Percentiles rank a stretch among this genome's conserved stretches.
These are phyloP conservation scores for Tylopilus sp. DNA, from an alignment of 1,284 basidiomycete genomes.

Conservation along the genomic window DNA sequence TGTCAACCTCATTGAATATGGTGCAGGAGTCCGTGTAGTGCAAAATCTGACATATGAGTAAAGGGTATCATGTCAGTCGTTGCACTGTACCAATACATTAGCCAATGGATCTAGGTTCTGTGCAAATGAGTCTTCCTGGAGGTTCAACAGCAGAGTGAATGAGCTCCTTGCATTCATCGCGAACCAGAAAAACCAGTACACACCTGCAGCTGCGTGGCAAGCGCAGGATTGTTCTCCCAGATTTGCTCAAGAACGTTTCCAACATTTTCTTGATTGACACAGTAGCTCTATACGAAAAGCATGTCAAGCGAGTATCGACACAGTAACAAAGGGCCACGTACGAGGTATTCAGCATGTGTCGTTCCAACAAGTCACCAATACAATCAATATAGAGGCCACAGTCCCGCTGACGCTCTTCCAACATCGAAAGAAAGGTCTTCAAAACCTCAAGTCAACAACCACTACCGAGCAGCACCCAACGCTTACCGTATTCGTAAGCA, in stretches of 20 bases:
- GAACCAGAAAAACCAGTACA: conserved; percentile 17
- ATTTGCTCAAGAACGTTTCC: conserved; percentile 84
- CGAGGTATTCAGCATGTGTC: conserved; percentile 84
- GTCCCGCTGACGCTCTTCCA: conserved; percentile 92
- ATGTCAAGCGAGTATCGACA: too few species aligned
- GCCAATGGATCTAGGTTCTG: conserved; percentile 84
- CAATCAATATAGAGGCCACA: conserved; percentile 91
- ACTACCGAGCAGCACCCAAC: background rate
- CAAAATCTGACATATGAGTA: conserved; percentile 88
- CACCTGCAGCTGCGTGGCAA: conserved; percentile 80
- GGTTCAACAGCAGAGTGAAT: conserved; percentile 51
- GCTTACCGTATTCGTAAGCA: conserved; percentile 86
- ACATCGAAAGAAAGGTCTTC: conserved; percentile 82
- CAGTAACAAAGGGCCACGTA: conserved; percentile 44
- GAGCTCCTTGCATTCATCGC: background rate
- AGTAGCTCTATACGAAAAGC: conserved; percentile 76
- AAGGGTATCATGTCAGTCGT: conserved; percentile 92
- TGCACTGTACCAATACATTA: conserved; percentile 73
- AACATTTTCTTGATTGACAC: conserved; percentile 89
- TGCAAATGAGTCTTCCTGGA: conserved; percentile 80
- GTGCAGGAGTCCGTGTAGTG: conserved; percentile 72
- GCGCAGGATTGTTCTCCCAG: conserved; percentile 72
- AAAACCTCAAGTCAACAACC: background rate
- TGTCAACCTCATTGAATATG: background rate
- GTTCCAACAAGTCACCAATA: conserved; percentile 88